Percentiles rank a stretch among this genome's conserved stretches.
Evolutionary conservation across 2,329 filamentous ascomycete species (phyloP).

Genomic region (Zymoseptoria crescenta): DNA sequence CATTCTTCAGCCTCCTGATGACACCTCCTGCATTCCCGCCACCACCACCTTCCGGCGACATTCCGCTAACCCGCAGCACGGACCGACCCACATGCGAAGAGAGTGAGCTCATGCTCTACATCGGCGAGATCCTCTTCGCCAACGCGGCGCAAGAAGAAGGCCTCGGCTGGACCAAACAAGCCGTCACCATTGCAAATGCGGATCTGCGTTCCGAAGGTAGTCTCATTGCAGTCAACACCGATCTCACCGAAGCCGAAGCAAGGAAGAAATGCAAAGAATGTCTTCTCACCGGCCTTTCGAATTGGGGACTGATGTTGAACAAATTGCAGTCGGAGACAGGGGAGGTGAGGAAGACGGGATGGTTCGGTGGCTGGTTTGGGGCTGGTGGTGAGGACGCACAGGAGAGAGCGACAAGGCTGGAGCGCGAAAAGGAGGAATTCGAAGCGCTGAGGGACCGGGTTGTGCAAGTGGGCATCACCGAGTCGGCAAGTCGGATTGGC

Average conservation of each 20-base stretch:
- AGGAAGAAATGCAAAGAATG: constrained; percentile 63
- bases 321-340: constrained; percentile 40
- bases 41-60: constrained; percentile 61
- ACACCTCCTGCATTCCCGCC: constrained; percentile 52
- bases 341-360: constrained; percentile 4
- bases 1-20: constrained; percentile 22
- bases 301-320: constrained; percentile 76
- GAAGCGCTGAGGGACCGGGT: constrained; percentile 19
- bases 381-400: constrained; percentile 11
- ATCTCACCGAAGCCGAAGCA: constrained; percentile 9
- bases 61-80: constrained; percentile 53
- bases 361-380: constrained; percentile 22
- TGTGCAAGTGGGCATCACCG: constrained; percentile 16
- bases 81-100: constrained; percentile 65
- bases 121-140: constrained; percentile 86
- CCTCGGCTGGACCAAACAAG: constrained; percentile 82
- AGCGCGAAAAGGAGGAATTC: constrained; percentile 14
- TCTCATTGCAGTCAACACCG: background rate
- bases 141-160: constrained; percentile 48
- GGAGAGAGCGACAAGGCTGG: constrained; percentile 18
- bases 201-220: constrained; percentile 21
- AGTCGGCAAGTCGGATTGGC: constrained; percentile 8
- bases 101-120: constrained; percentile 77
- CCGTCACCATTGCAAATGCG: constrained; percentile 68
- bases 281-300: constrained; percentile 64